A percentile compares a stretch with the other conserved stretches of the same genome.
These are phyloP conservation scores for Lactarius evosmus DNA, from an alignment of 768 basidiomycete genomes.

Conservation along the genomic window DNA sequence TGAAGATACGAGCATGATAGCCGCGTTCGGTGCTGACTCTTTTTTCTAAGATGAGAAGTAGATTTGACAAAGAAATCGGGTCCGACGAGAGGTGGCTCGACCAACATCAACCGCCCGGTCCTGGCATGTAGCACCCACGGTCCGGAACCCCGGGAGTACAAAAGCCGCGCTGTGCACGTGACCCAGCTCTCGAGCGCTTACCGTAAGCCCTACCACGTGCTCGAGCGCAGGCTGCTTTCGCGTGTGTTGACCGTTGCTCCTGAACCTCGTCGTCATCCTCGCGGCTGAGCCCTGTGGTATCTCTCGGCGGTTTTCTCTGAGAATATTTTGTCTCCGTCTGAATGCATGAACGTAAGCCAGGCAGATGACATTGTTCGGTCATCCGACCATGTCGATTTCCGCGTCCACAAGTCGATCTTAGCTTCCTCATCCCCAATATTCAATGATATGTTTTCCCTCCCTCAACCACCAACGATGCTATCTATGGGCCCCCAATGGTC, in stretches of 20 bases:
- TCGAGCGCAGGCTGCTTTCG: too few relatives aligned
- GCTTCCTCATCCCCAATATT: slow-evolving; percentile 44
- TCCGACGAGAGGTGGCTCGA: not conserved
- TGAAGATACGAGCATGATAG: slow-evolving; percentile 19
- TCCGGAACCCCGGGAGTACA: too few relatives aligned
- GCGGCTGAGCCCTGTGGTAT: too few relatives aligned
- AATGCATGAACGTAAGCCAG: not conserved
- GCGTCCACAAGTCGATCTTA: slow-evolving; percentile 44
- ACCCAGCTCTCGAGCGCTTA: too few relatives aligned
- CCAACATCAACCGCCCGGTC: not conserved
- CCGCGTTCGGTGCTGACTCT: not conserved
- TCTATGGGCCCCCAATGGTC: not conserved
- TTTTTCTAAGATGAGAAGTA: not conserved
- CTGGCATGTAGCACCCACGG: too few relatives aligned
- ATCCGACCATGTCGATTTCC: slow-evolving; percentile 43
- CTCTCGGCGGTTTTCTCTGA: too few relatives aligned
- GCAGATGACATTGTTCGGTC: slow-evolving; percentile 45
- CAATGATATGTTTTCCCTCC: slow-evolving; percentile 19
- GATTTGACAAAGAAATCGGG: not conserved
- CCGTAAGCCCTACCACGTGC: too few relatives aligned
- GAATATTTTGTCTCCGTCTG: not conserved
- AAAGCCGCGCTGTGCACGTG: too few relatives aligned
- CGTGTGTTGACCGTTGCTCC: too few relatives aligned
- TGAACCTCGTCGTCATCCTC: too few relatives aligned
- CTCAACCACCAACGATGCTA: not conserved